These are phyloP conservation scores for Forsythia suspensa DNA, from an alignment of 257 asterid species.

Conservation along the genomic window DNA sequence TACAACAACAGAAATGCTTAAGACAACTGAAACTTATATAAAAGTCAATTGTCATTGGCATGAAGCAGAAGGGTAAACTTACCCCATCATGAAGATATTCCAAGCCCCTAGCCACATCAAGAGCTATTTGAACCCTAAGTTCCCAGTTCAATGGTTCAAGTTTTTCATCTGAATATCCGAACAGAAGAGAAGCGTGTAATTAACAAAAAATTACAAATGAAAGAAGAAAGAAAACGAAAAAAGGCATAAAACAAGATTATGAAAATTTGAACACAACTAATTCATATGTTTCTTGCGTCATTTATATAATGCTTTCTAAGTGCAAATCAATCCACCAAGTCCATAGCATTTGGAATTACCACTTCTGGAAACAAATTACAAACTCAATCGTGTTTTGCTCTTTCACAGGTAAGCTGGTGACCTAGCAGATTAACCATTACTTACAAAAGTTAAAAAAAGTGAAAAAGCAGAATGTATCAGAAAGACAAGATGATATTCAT, in stretches of 20 bases:
- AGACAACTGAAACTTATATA: background rate
- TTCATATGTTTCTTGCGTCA: background rate
- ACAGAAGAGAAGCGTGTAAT: slow-evolving; percentile 8
- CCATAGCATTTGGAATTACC: no score
- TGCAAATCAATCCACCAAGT: background rate
- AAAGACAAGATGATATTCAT: background rate
- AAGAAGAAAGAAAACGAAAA: background rate
- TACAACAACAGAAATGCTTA: background rate
- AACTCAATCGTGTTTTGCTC: background rate
- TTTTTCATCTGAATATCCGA: slow-evolving; percentile 50
- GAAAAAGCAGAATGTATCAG: background rate
- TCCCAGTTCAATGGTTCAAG: slow-evolving; percentile 70
- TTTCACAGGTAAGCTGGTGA: background rate
- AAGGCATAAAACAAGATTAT: background rate
- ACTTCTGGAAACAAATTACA: background rate
- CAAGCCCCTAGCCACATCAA: slow-evolving; percentile 95
- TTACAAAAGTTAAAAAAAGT: background rate
- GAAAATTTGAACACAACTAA: background rate
- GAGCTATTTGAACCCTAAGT: slow-evolving; percentile 79
- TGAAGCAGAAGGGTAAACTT: slow-evolving; percentile 32
- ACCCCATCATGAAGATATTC: slow-evolving; percentile 99
- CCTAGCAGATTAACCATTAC: background rate
- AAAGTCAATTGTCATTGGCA: background rate
- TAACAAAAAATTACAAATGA: slow-evolving; percentile 1
- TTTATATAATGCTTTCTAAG: background rate